A percentile compares a stretch with the other conserved stretches of the same genome.
Evolutionary conservation across 2,329 filamentous ascomycete species (phyloP).

Genomic region (Penicillium sp.): DNA sequence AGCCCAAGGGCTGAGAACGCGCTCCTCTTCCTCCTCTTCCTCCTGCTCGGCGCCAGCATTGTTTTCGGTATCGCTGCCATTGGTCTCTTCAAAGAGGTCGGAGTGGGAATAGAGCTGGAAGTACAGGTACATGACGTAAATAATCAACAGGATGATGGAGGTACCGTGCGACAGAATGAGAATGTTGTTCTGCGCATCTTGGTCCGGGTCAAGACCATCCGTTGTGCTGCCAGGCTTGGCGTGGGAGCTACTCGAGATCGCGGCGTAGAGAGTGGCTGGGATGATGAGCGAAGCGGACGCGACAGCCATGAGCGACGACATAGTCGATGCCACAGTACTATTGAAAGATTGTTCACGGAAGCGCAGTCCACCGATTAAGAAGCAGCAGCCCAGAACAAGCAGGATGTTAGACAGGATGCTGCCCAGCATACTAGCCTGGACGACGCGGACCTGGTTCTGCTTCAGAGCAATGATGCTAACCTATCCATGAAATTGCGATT

Average conservation of each 20-base stretch:
- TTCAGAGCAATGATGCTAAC: slow-evolving; percentile 88
- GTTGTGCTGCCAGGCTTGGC: slow-evolving; percentile 22
- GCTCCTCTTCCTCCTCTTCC: slow-evolving; percentile 50
- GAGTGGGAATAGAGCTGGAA: slow-evolving; percentile 77
- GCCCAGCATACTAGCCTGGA: slow-evolving; percentile 97
- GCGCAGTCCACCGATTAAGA: slow-evolving; percentile 69
- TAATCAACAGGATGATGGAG: slow-evolving; percentile 68
- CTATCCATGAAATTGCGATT: slow-evolving; percentile 44
- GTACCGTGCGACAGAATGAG: slow-evolving; percentile 73
- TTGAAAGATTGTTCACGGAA: slow-evolving; percentile 66
- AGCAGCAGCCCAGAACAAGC: slow-evolving; percentile 79
- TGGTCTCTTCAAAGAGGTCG: slow-evolving; percentile 62
- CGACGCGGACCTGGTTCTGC: slow-evolving; percentile 85
- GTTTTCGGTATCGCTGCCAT: slow-evolving; percentile 43
- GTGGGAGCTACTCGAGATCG: slow-evolving; percentile 48
- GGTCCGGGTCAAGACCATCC: neutral
- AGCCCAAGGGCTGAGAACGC: slow-evolving; percentile 61
- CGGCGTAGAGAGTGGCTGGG: slow-evolving; percentile 70
- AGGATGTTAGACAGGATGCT: slow-evolving; percentile 93
- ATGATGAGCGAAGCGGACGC: slow-evolving; percentile 77
- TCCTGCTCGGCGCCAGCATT: slow-evolving; percentile 33
- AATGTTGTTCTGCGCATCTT: slow-evolving; percentile 52
- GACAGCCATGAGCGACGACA: slow-evolving; percentile 70
- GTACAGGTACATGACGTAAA: slow-evolving; percentile 74
- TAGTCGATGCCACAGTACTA: slow-evolving; percentile 51